Conservation (phyloP, 768 basidiomycete species). For the Neoboletus brunneissimus region DNA sequence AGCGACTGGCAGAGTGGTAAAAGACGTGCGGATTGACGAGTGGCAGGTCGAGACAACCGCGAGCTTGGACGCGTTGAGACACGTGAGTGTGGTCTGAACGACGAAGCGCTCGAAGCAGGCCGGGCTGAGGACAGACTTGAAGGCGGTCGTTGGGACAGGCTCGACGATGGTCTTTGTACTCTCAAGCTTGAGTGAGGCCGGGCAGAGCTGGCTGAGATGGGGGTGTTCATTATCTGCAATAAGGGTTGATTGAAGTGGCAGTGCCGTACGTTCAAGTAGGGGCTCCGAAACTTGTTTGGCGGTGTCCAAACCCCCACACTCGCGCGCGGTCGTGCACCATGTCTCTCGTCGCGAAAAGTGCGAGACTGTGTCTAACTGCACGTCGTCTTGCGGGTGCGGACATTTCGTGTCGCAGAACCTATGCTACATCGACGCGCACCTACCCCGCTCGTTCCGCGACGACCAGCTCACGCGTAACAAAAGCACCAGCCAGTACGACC, state of each 20-base stretch:
- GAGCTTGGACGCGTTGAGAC: constrained; percentile 39
- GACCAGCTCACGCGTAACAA: constrained; percentile 22
- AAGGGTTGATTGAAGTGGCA: background rate
- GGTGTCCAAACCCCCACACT: background rate
- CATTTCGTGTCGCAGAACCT: constrained; percentile 6
- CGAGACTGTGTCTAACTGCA: constrained; percentile 9
- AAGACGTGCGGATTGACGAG: constrained; percentile 49
- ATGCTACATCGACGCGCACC: constrained; percentile 25
- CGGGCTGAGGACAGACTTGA: constrained; percentile 48
- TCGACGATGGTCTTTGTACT: constrained; percentile 33
- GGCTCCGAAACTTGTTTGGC: background rate
- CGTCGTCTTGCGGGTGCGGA: constrained; percentile 1
- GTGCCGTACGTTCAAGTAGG: background rate
- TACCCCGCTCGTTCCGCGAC: constrained; percentile 24
- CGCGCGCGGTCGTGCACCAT: background rate
- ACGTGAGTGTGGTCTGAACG: constrained; percentile 34
- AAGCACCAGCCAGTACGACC: constrained; percentile 33
- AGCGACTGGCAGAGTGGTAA: constrained; percentile 54
- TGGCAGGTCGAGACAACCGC: constrained; percentile 50
- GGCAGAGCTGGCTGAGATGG: constrained; percentile 11
- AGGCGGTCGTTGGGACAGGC: constrained; percentile 39
- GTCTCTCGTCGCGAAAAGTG: constrained; percentile 15
- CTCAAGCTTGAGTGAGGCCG: constrained; percentile 24
- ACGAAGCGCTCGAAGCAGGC: constrained; percentile 44
- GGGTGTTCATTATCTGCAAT: constrained; percentile 19